Base-by-base conservation (phyloP, 2,329 filamentous ascomycete genomes). In the Thielaviopsis musarum region DNA sequence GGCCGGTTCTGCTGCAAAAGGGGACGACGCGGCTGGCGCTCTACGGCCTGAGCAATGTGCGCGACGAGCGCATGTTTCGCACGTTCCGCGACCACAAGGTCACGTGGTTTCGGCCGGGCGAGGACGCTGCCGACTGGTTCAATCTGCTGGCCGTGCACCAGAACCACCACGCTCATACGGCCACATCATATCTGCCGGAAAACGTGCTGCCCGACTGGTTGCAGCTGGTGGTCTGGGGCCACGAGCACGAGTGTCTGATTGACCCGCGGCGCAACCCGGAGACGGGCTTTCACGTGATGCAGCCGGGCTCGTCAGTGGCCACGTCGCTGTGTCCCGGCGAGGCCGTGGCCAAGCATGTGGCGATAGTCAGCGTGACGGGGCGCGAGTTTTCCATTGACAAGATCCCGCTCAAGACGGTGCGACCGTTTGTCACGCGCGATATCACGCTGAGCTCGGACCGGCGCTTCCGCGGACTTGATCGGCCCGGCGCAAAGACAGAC, bases 191-290 rank as follows among this genome's bases (percentile, higher is more conserved):
- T 67, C 78, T 98, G 0, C 91, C 94, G 0, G 94, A 98, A 67
- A 89, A 86, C 65, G 93, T 96, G 66, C 75, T 98, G 0, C 94
- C 93, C 0, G 84, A 89, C 19, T 97, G 94, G 73, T 75, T 98
- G 63, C 87, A 98, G 67, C 77, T 98, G 4, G 82, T 98, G 0
- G 80, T 98, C 56, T 98, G 93, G 93, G 93, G 93, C 2, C 93
- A 98, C 67, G 93, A 98, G 70, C 93, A 98, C 68, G 91, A 98
- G 70, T 98, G 93, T 67, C 70, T 91, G 7, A 95, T 98, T 64
- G 84, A 95, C 52, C 93, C 93, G 0, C 74, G 76, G 1, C 76
- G 83, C 54, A 98, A 97, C 66, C 81, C 87, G 0, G 89, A 95
- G 67, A 95, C 85, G 54, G 86, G 85, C 0, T 98, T 98, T 65